These are phyloP conservation scores for Thielaviopsis euricoi DNA, from an alignment of 2,329 filamentous ascomycete genomes.

Conservation along the genomic window DNA sequence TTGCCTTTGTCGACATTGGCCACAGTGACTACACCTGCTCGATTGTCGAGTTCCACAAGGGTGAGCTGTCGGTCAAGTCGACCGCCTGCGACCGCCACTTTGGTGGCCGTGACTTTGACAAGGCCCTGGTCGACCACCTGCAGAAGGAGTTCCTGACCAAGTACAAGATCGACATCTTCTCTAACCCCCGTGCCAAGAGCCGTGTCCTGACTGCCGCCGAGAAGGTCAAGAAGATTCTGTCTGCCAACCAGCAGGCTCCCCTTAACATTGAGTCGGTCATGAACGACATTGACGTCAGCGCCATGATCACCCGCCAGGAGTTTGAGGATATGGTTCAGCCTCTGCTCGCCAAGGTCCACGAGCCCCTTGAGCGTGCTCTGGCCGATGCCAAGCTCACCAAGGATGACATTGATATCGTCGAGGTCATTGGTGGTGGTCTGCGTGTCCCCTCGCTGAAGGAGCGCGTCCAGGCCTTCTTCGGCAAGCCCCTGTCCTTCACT, in stretches of 20 bases:
- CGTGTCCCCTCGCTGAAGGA: slow-evolving; percentile 90
- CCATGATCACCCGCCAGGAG: slow-evolving; percentile 85
- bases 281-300: slow-evolving; percentile 86
- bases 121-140: slow-evolving; percentile 86
- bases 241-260: slow-evolving; percentile 81
- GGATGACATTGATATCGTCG: slow-evolving; percentile 85
- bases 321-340: slow-evolving; percentile 83
- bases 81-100: slow-evolving; percentile 92
- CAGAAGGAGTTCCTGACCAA: slow-evolving; percentile 93
- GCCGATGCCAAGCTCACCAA: slow-evolving; percentile 80
- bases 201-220: slow-evolving; percentile 80
- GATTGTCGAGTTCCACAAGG: slow-evolving; percentile 92
- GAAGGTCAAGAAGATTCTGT: slow-evolving; percentile 97
- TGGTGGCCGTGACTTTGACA: slow-evolving; percentile 93
- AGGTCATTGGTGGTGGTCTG: slow-evolving; percentile 87
- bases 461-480: slow-evolving; percentile 76
- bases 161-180: slow-evolving; percentile 90
- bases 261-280: slow-evolving; percentile 97
- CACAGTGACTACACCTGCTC: slow-evolving; percentile 93
- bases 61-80: slow-evolving; percentile 83
- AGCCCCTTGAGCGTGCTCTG: slow-evolving; percentile 76
- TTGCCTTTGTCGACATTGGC: slow-evolving; percentile 86
- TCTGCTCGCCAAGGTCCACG: slow-evolving; percentile 54
- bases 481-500: slow-evolving; percentile 84
- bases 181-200: slow-evolving; percentile 75